phyloP scores from a whole-genome alignment of 2,329 filamentous ascomycete genomes.

The Colletotrichum cordylinicola region DNA sequence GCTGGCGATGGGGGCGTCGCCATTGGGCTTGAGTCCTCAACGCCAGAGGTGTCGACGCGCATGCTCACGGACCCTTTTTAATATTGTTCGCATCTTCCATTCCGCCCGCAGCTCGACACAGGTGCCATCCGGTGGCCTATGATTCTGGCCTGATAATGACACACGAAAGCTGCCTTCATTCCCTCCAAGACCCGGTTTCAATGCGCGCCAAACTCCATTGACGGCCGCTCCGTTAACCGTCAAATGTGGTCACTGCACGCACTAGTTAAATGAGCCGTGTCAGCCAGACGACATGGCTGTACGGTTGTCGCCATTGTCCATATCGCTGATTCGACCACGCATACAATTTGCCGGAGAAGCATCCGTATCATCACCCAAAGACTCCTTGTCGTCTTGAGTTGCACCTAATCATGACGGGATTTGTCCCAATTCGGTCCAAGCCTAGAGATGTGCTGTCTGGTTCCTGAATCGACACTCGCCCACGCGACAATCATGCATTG shows the following conservation, averaged over 20 bases:
- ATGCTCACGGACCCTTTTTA: neutral
- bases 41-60: slow-evolving; percentile 1
- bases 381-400: neutral
- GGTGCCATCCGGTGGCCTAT: neutral
- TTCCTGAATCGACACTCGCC: neutral
- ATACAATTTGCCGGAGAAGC: neutral
- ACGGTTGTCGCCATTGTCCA: neutral
- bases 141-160: slow-evolving; percentile 16
- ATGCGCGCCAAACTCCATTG: neutral
- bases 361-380: neutral
- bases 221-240: slow-evolving; percentile 14
- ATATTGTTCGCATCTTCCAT: neutral
- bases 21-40: neutral
- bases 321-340: neutral
- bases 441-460: neutral
- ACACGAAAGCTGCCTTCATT: neutral
- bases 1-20: neutral
- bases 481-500: neutral
- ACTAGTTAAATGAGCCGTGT: slow-evolving; percentile 14
- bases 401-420: neutral
- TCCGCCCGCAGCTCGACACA: slow-evolving; percentile 4
- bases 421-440: neutral
- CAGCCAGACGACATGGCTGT: neutral
- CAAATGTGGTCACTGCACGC: slow-evolving; percentile 7
- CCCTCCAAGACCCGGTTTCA: slow-evolving; percentile 9